Evolutionary conservation across 495 filamentous ascomycete genomes (phyloP), one percentile per base, ranked within the genome.

Genomic region (Clavariopsis aquatica): DNA sequence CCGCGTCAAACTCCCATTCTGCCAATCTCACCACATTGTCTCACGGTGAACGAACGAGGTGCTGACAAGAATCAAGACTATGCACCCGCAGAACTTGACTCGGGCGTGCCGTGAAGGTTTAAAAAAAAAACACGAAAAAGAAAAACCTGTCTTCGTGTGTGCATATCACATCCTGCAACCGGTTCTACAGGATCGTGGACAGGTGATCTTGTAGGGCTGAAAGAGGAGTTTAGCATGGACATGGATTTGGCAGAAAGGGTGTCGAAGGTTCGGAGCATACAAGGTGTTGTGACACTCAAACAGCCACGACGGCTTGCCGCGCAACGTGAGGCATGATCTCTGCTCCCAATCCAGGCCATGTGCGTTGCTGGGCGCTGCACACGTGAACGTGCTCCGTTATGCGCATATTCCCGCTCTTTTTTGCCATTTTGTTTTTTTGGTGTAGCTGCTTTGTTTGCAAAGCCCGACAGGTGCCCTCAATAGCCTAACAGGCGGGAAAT

Each of bases 381-480:
- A 43, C 38, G 38, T 43, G 38, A 43, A 43, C 38, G 6, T 2
- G 38, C 38, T 43, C 3, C 26, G 20, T 27, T 26, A 47, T 31
- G 20, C 23, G 22, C 19, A 17, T 20, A 12, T 36, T 22, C 4
- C 55, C 52, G 62, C 34, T 52, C 62, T 38, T 61, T 43, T n/a
- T n/a, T n/a, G n/a, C n/a, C n/a, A n/a, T n/a, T n/a, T n/a, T n/a
- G n/a, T n/a, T n/a, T n/a, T n/a, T n/a, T n/a, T n/a, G n/a, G n/a
- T n/a, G n/a, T n/a, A n/a, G 38, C 38, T 17, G 12, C 12, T 43
- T 43, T 17, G 12, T n/a, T 43, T 43, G 38, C 38, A 15, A 43
- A 3, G 38, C 38, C 38, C 38, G 38, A 43, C 13, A 17, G n/a
- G n/a, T 43, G 38, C 38, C 38, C 4, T 8, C 12, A 34, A 34